A percentile compares a stretch with the other conserved stretches of the same genome.
Conservation (phyloP, 2,329 filamentous ascomycete species). For the Fusarium kyushuense region DNA sequence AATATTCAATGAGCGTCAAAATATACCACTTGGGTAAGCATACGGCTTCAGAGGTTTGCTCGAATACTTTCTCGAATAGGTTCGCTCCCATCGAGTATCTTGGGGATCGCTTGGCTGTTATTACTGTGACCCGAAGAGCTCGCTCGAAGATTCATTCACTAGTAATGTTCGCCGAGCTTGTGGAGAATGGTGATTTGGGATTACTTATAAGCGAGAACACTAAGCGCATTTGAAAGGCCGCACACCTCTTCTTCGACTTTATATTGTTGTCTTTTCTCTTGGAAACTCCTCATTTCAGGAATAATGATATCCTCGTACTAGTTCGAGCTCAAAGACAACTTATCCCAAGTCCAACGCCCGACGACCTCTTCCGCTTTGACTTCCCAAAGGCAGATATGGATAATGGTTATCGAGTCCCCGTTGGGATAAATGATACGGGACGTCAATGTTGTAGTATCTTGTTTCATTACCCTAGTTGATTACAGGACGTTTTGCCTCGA, state of each 20-base stretch:
- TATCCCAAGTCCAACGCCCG: slow-evolving; percentile 2
- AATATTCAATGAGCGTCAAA: neutral
- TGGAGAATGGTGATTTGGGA: neutral
- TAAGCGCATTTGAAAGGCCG: neutral
- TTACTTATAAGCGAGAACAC: neutral
- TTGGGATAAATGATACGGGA: neutral
- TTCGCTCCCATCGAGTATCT: neutral
- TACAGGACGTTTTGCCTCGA: slow-evolving; percentile 5
- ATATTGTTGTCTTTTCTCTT: neutral
- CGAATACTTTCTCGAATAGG: neutral
- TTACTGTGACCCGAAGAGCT: neutral
- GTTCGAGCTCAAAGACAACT: neutral
- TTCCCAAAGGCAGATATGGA: slow-evolving; percentile 2
- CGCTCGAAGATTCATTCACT: neutral
- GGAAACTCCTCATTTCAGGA: neutral
- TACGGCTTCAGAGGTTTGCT: neutral
- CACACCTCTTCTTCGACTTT: neutral
- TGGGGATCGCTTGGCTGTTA: neutral
- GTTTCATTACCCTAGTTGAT: neutral
- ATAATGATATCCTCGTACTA: slow-evolving; percentile 4
- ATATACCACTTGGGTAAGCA: too few species aligned
- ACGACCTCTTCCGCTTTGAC: neutral
- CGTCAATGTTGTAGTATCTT: neutral
- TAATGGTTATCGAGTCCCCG: neutral
- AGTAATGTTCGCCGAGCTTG: neutral